Evolutionary conservation across 495 filamentous ascomycete species (phyloP).

Genomic region (Aspergillus panamensis): DNA sequence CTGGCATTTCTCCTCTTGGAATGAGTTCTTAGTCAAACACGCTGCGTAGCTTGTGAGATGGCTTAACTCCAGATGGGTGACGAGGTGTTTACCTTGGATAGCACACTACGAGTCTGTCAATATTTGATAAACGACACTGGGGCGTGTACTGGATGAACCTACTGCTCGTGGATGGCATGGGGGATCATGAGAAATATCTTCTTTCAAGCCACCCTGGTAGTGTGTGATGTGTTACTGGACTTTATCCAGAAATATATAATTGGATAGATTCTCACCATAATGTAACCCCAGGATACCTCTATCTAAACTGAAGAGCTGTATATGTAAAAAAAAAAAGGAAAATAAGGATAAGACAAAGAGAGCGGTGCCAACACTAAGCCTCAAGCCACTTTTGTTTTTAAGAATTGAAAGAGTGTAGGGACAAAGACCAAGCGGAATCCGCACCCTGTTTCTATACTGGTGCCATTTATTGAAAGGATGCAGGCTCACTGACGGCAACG

Average conservation of each 20-base stretch:
- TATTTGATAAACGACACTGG: conserved; percentile 5
- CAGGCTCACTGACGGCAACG: conserved; percentile 5
- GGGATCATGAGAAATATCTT: conserved; percentile 70
- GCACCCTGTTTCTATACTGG: background rate
- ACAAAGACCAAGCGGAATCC: background rate
- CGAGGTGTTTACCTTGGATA: conserved; percentile 67
- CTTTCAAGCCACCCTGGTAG: conserved; percentile 51
- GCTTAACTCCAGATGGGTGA: background rate
- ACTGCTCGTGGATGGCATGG: conserved; percentile 89
- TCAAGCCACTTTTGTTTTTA: no score
- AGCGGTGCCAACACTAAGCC: no score
- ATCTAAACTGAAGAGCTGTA: background rate
- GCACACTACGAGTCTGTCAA: conserved; percentile 59
- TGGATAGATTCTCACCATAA: conserved; percentile 47
- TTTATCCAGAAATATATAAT: background rate
- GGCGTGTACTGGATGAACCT: conserved; percentile 36
- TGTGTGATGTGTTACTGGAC: background rate
- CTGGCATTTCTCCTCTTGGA: conserved; percentile 80
- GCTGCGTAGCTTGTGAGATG: conserved; percentile 46
- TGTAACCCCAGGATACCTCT: conserved; percentile 19
- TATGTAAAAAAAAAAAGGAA: background rate
- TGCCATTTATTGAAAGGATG: background rate
- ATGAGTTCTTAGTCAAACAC: conserved; percentile 81
- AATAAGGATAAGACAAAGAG: background rate
- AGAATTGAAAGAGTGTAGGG: no score